Evolutionary conservation across 805 yeast species (phyloP), one percentile per base, ranked within the genome.

Genomic region (Jamesozyma rosinii): DNA sequence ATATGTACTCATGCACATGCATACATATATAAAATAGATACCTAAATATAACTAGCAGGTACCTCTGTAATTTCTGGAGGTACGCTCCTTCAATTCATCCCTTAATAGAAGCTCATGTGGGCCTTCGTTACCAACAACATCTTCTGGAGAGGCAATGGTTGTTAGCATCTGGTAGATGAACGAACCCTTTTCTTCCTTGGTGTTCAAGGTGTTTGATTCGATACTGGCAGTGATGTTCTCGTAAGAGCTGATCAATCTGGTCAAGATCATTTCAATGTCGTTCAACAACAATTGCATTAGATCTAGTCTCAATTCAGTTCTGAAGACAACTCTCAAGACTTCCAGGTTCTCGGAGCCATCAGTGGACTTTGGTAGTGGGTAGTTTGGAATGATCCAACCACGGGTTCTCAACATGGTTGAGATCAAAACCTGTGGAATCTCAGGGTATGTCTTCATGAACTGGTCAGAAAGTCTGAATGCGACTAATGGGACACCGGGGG

Each of bases 331-430:
- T 57, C 97, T 76, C 49, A 88, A 70, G 45, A 87, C 83, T 64
- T 89, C 95, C 37, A 62, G 61, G 44, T 73, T 69, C 43, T 70
- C 72, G 37, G 80, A 78, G 29, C 60, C 55, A 44, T 59, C 64
- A 4, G 55, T 50, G 2, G 64, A 54, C 17, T 72, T 68, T 24
- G 95, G 95, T 52, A 88, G 71, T 47, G 83, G 85, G 65, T 88
- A 88, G 69, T 88, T 87, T 51, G 95, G 95, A 49, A 88, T 72
- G 60, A 89, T 89, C 77, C 83, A 88, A 13, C 95, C 94, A 54
- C 79, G 77, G 59, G 74, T 76, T 61, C 96, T 76, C 54, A 88
- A 68, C 61, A 87, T 59, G 13, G 79, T 69, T 0, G 95, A 81
- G 22, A 88, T 63, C 45, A 84, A 70, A 15, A 81, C 71, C 64